Evolutionary conservation across 768 basidiomycete genomes (phyloP), one percentile per base, ranked within the genome.

Genomic region (Mycena rebaudengoi): DNA sequence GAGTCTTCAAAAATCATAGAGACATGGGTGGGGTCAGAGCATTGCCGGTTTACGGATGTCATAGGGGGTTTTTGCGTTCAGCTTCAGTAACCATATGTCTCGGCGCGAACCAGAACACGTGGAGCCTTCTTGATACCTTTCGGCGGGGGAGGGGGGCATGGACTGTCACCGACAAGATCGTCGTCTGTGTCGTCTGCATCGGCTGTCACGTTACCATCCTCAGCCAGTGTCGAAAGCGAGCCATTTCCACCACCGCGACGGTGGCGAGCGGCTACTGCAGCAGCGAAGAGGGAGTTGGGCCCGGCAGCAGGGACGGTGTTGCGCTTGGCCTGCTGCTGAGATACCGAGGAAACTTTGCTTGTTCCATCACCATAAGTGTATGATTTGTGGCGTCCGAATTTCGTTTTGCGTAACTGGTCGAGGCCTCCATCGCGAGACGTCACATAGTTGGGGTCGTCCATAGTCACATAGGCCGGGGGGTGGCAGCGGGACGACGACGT

Each of bases 401-500:
- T 92, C 64, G 83, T 85, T 73, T 89, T 92, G 67, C 97, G 91
- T 82, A 99, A 95, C 71, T 96, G 93, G 75, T 95, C 94, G 43
- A 98, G 75, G 70, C 96, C 94, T 72, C 94, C 91, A 41, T 89
- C 86, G 45, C 96, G 91, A 33, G 94, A 91, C 20, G 83, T 80
- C 20, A 89, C 86, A 74, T 97, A 90, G 44, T 84, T 85, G 2
- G 96, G 96, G 74, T 98, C 96, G 71, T 98, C 95, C 98, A 99
- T 99, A 7, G 85, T 88, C 40, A 97, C 90, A 72, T 99, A 99
- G 1, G 85, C 90, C 18, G 79, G 80, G 0, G 95, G 96, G 46
- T 91, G 82, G 79, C 97, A 99, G 44, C 90, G 90, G 29, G 78
- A 73, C 2, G 87, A 79, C 52, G 86, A 90, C 23, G 81, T 78